Evolutionary conservation across 2,329 filamentous ascomycete genomes (phyloP).

Genomic region (Verticillium alfalfae): DNA sequence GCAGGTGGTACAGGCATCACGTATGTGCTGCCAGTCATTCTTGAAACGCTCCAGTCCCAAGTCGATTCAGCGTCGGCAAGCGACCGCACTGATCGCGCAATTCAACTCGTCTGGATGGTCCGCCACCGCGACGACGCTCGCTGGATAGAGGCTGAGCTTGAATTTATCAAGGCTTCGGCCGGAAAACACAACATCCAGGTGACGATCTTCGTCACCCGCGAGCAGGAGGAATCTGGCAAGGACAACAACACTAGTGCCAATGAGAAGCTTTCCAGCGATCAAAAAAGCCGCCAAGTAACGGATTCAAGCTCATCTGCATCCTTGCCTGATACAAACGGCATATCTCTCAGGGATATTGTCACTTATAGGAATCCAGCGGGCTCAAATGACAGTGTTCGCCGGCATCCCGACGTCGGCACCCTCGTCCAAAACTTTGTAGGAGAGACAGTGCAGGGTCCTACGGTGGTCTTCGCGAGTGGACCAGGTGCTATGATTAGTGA

Average conservation of each 20-base stretch:
- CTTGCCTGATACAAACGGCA: conserved; percentile 13
- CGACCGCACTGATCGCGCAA: conserved; percentile 27
- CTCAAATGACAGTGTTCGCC: background rate
- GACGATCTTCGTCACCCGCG: conserved; percentile 40
- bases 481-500: conserved; percentile 54
- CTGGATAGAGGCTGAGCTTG: conserved; percentile 55
- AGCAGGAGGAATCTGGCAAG: conserved; percentile 8
- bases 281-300: background rate
- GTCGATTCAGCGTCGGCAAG: conserved; percentile 8
- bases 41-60: background rate
- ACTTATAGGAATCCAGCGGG: background rate
- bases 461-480: conserved; percentile 54
- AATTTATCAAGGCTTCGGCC: conserved; percentile 35
- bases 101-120: conserved; percentile 62
- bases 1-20: conserved; percentile 34
- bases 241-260: background rate
- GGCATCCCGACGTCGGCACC: conserved; percentile 38
- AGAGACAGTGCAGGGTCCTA: conserved; percentile 39
- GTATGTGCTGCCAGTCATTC: conserved; percentile 36
- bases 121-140: conserved; percentile 45
- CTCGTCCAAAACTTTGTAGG: conserved; percentile 43
- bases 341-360: background rate
- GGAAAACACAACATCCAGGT: conserved; percentile 53
- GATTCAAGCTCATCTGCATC: background rate
- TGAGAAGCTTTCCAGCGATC: conserved; percentile 10